These are phyloP conservation scores for Panellus pusillus DNA, from an alignment of 768 basidiomycete genomes.

Conservation along the genomic window DNA sequence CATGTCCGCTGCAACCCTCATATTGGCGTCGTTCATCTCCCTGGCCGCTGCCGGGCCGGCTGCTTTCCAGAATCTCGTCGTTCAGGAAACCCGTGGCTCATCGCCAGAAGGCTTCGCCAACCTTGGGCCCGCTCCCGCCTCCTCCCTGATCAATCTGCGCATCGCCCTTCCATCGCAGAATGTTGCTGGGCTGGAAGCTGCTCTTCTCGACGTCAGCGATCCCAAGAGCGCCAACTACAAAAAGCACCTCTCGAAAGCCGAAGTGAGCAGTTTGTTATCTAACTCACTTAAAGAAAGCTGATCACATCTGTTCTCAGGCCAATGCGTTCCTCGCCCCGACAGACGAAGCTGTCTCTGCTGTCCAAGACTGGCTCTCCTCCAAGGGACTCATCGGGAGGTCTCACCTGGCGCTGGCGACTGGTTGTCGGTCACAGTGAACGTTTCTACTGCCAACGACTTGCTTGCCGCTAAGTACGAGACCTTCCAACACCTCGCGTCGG, in stretches of 20 bases:
- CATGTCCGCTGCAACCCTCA: not conserved
- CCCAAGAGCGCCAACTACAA: conserved; percentile 33
- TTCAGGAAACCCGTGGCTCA: conserved; percentile 15
- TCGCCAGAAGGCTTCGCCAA: conserved; percentile 36
- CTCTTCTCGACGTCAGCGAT: conserved; percentile 34
- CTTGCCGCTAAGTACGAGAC: conserved; percentile 36
- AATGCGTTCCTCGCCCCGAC: conserved; percentile 17
- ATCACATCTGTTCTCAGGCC: conserved; percentile 26
- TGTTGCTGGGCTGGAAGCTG: conserved; percentile 31
- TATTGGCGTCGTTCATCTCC: conserved; percentile 6
- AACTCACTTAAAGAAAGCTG: conserved; percentile 23
- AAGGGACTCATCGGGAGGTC: conserved; percentile 27
- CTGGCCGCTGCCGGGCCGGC: conserved; percentile 7
- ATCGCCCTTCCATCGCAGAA: conserved; percentile 35
- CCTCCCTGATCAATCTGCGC: conserved; percentile 36
- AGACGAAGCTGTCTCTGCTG: conserved; percentile 25
- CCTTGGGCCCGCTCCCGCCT: conserved; percentile 27
- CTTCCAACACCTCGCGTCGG: conserved; percentile 31
- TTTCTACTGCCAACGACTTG: conserved; percentile 34
- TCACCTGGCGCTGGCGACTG: conserved; percentile 44
- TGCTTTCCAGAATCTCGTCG: conserved; percentile 3
- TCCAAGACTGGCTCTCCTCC: conserved; percentile 38
- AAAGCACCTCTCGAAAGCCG: conserved; percentile 40
- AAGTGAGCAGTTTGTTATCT: conserved; percentile 26
- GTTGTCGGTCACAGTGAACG: conserved; percentile 31